A percentile compares a stretch with the other conserved stretches of the same genome.
phyloP scores from a whole-genome alignment of 1,139 yeast species.

The Sugiyamaella japonica region DNA sequence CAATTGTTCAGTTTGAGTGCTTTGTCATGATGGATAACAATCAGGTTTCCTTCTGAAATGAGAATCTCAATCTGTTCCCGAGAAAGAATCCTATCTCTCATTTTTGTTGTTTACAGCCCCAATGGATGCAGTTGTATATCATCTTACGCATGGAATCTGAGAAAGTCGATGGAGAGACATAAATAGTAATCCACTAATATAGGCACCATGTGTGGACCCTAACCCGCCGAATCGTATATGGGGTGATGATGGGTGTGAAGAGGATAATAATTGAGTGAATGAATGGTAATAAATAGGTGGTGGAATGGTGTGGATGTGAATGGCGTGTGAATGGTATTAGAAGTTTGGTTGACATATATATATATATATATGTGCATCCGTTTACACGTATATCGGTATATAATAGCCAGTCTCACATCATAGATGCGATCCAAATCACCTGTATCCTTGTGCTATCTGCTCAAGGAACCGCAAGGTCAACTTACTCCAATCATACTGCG shows the following conservation, averaged over 20 bases:
- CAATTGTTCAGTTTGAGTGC: constrained; percentile 70
- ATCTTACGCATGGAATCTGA: background rate
- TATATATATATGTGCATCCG: too few species aligned
- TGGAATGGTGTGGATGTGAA: background rate
- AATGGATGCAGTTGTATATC: background rate
- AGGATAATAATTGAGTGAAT: too few species aligned
- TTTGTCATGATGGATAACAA: constrained; percentile 61
- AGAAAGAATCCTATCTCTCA: constrained; percentile 22
- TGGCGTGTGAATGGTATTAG: too few species aligned
- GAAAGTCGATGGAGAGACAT: background rate
- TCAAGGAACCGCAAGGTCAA: too few species aligned
- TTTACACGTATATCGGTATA: too few species aligned
- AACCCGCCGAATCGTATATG: background rate
- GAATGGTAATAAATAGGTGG: too few species aligned
- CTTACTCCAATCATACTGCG: too few species aligned
- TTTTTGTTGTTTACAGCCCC: background rate
- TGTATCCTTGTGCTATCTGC: too few species aligned
- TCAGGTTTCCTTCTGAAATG: constrained; percentile 65
- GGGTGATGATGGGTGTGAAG: background rate
- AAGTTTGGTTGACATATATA: too few species aligned
- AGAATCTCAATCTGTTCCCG: constrained; percentile 47
- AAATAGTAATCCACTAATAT: background rate
- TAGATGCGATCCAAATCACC: too few species aligned
- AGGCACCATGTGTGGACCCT: background rate
- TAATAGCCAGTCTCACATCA: too few species aligned